Base-by-base conservation (phyloP, 495 filamentous ascomycete genomes). In the Penicillium desertorum region DNA sequence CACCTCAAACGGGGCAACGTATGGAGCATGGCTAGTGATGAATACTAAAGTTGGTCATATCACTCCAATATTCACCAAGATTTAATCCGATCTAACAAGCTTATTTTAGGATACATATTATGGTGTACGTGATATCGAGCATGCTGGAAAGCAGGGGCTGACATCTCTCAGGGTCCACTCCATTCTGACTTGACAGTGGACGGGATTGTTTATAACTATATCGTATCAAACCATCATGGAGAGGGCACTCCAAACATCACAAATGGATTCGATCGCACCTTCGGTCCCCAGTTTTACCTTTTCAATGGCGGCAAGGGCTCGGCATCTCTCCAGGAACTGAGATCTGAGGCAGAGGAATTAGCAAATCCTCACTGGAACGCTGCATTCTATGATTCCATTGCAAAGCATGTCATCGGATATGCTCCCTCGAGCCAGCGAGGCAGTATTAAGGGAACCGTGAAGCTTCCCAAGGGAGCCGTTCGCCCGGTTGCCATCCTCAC, bases 111-210 rank as follows among this genome's bases (percentile, higher is more conserved):
- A 85, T 56, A 85, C 81, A 7, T 84, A 83, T 64, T 84, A 79
- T 56, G 81, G 81, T 7, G 69, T 70, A 64, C 19, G 67, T 60
- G 52, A 22, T 14, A 17, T 34, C 16, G 3, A 17, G 4, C 43
- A 9, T 12, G 17, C 14, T 27, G 19, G 1, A 17, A 23, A 8
- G 17, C 2, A n/a, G 25, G 25, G 2, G 16, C 62, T 68, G 43
- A 68, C 53, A 19, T 29, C 3, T 30, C 22, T 30, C 25, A 72
- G 69, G 83, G 81, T 3, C 81, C 80, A 3, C 58, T 81, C 2
- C 80, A 84, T 64, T 81, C 80, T 0, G 81, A 84, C 61, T 68
- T 84, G 14, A 77, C 76, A 0, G 81, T 84, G 14, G 82, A 84
- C 57, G 80, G 80, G 5, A 83, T 83, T 48, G 73, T 84, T 2